These are phyloP conservation scores for Russula griseocarnosa DNA, from an alignment of 768 basidiomycete genomes.

Conservation along the genomic window DNA sequence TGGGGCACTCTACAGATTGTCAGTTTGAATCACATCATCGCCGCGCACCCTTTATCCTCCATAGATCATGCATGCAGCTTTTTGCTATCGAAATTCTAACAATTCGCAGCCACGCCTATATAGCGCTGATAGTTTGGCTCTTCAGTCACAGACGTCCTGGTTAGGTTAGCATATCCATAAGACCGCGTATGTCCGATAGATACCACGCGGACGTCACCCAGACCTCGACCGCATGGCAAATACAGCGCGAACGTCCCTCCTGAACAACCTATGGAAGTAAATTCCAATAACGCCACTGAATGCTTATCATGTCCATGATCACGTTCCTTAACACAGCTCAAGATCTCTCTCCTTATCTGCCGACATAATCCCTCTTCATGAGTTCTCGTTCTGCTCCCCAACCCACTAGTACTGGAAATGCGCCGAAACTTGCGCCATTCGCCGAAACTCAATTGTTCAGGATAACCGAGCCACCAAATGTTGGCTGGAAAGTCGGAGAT, in stretches of 20 bases:
- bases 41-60: too few relatives aligned
- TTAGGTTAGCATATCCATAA: too few relatives aligned
- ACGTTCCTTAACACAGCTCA: neutral
- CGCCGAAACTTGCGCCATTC: conserved; percentile 9
- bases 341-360: neutral
- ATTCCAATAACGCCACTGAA: neutral
- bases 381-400: neutral
- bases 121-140: neutral
- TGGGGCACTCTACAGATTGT: too few relatives aligned
- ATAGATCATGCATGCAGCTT: too few relatives aligned
- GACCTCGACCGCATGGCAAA: neutral
- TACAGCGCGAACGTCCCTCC: neutral
- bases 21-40: too few relatives aligned
- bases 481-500: conserved; percentile 44
- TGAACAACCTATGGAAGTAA: neutral
- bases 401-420: neutral
- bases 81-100: neutral
- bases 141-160: too few relatives aligned
- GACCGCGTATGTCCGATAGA: neutral
- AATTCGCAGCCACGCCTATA: neutral
- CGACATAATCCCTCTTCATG: conserved; percentile 7
- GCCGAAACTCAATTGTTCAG: conserved; percentile 32
- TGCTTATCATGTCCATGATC: conserved; percentile 3
- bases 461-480: conserved; percentile 40
- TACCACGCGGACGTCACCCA: neutral